These are phyloP conservation scores for Cordyceps fumosorosea DNA, from an alignment of 2,329 filamentous ascomycete species.

Conservation along the genomic window DNA sequence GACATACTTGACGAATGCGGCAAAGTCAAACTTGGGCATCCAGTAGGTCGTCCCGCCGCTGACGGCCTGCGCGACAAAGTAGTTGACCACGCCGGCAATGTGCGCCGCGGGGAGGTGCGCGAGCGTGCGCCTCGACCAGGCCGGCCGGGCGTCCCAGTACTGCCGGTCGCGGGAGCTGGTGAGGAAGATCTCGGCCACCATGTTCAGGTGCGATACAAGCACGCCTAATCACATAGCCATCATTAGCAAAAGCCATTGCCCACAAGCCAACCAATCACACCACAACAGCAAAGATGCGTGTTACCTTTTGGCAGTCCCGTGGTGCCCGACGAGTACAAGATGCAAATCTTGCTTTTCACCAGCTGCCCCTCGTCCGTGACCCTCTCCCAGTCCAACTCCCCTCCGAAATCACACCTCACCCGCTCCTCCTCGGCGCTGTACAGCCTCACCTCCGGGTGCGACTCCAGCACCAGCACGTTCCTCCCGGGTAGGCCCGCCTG, in stretches of 20 bases:
- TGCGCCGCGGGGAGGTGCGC: conserved; percentile 41
- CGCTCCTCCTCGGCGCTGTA: conserved; percentile 20
- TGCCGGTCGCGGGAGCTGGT: conserved; percentile 24
- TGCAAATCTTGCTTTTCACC: conserved; percentile 32
- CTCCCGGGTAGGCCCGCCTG: conserved; percentile 35
- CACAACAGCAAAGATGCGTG: no score
- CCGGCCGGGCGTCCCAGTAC: conserved; percentile 22
- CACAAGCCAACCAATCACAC: no score
- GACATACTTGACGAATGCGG: conserved; percentile 46
- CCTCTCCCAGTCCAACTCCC: conserved; percentile 43
- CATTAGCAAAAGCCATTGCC: no score
- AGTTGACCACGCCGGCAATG: conserved; percentile 39
- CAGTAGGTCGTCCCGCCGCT: conserved; percentile 48
- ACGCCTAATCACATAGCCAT: conserved; percentile 26
- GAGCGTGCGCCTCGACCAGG: conserved; percentile 28
- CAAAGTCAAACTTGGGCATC: conserved; percentile 56
- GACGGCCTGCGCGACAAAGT: conserved; percentile 35
- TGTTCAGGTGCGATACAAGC: conserved; percentile 37
- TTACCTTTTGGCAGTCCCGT: conserved; percentile 41
- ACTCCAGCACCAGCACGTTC: conserved; percentile 46
- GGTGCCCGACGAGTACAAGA: conserved; percentile 43
- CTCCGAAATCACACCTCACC: conserved; percentile 22
- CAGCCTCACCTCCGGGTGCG: conserved; percentile 23
- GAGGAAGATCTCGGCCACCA: conserved; percentile 32
- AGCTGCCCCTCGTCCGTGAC: conserved; percentile 45